Evolutionary conservation across 495 filamentous ascomycete genomes (phyloP), one percentile per base, ranked within the genome.

Genomic region (Ascobolus immersus): DNA sequence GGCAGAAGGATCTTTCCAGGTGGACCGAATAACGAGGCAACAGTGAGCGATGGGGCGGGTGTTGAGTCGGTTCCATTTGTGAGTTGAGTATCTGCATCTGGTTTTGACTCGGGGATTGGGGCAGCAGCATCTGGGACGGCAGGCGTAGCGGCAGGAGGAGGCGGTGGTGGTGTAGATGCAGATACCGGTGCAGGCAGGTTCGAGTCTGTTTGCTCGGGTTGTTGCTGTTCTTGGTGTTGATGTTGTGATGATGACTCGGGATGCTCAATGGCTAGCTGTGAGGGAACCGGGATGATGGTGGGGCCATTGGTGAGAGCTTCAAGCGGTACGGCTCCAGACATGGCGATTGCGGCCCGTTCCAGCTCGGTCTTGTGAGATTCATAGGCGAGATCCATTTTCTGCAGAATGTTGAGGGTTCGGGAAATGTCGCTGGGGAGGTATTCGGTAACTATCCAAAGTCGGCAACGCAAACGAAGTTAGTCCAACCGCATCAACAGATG

Each of bases 341-440:
- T 54, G 28, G 64, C 69, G 26, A 77, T 72, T 27, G n/a, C n/a
- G n/a, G 82, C 65, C 17, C 70, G 59, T 52, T 93, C 67, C 6
- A 93, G 64, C 4, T 57, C 54, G 27, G 65, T 51, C 12, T 74
- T 72, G 13, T 68, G 61, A 11, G 72, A 59, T 14, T 62, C 43
- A 47, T 82, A 81, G 24, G 61, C 64, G 32, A 67, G 54, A 50
- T 91, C 77, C 34, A 93, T 72, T 33, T 80, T 69, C 41, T 70
- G 64, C 41, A 96, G 80, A 32, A 93, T 65, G 31, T 75, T 80
- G 27, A 96, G 62, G 35, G 86, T 91, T 41, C 86, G 79, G 37
- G 72, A 65, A 38, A 94, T 69, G 54, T 94, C 89, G 20, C 81
- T 74, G 11, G 86, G 84, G 13, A 94, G 77, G 57, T 86, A 89